phyloP scores from a whole-genome alignment of 306 rosid genomes.

The Vachellia pachyceras region DNA sequence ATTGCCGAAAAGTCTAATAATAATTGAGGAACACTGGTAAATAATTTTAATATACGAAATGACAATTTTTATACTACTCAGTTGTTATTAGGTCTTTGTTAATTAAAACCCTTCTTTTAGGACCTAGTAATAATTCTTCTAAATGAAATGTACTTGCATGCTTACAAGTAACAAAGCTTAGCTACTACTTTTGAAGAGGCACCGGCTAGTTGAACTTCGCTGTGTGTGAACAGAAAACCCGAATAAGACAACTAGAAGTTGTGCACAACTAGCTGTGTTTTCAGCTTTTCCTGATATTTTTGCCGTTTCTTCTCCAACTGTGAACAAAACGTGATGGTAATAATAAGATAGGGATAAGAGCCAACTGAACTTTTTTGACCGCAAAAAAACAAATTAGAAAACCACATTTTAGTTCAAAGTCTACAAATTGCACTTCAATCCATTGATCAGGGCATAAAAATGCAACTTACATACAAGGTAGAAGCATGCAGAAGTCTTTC shows the following conservation, averaged over 20 bases:
- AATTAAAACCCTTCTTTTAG: no score
- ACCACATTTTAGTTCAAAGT: neutral
- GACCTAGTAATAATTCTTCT: no score
- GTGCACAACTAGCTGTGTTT: conserved; percentile 30
- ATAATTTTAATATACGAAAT: no score
- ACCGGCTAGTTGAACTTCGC: conserved; percentile 6
- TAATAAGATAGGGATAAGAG: neutral
- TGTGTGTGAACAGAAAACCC: neutral
- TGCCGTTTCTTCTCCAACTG: neutral
- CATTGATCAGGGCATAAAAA: conserved; percentile 21
- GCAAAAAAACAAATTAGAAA: neutral
- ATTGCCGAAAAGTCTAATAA: no score
- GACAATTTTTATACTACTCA: no score
- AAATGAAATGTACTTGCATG: conserved; percentile 26
- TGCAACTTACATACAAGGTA: conserved; percentile 31
- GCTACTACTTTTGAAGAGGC: conserved; percentile 40
- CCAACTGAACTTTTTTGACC: neutral
- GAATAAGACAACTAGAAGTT: neutral
- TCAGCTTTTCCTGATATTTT: neutral
- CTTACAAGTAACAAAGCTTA: conserved; percentile 39
- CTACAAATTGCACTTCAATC: neutral
- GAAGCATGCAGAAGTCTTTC: conserved; percentile 25
- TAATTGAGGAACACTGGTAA: no score
- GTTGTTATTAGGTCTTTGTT: no score
- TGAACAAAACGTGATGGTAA: neutral